phyloP scores from a whole-genome alignment of 2,329 filamentous ascomycete species.

The Ophiosphaerella narmari region DNA sequence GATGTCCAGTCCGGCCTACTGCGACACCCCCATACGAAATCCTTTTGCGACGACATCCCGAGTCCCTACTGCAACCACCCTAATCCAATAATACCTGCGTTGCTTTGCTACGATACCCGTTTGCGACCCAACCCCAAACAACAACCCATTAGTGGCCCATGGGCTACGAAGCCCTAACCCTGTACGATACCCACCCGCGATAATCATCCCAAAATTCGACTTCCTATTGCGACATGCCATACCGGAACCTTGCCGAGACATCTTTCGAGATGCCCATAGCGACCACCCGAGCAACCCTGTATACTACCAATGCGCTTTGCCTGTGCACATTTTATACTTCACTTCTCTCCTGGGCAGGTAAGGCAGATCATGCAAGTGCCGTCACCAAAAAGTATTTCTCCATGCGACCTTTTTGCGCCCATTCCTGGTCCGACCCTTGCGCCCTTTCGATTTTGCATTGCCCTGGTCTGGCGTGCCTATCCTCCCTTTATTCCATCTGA shows the following conservation, averaged over 20 bases:
- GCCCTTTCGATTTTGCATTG: conserved; percentile 3
- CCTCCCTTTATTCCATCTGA: background rate
- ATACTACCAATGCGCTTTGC: conserved; percentile 14
- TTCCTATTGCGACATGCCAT: conserved; percentile 10
- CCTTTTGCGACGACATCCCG: conserved; percentile 15
- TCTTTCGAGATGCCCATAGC: conserved; percentile 27
- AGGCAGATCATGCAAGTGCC: conserved; percentile 26
- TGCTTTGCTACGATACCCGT: conserved; percentile 18
- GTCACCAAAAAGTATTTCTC: conserved; percentile 14
- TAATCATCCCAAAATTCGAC: background rate
- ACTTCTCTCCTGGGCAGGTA: conserved; percentile 18
- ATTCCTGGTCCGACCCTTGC: conserved; percentile 13
- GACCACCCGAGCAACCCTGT: conserved; percentile 16
- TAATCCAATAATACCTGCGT: conserved; percentile 8
- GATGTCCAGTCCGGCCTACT: conserved; percentile 14
- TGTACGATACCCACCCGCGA: conserved; percentile 2
- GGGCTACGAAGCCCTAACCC: conserved; percentile 6
- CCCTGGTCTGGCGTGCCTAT: background rate
- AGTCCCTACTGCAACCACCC: conserved; percentile 16
- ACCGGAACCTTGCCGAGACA: conserved; percentile 7
- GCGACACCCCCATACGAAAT: conserved; percentile 14
- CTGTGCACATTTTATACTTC: conserved; percentile 12
- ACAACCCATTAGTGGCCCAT: conserved; percentile 1
- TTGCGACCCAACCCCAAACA: conserved; percentile 19
- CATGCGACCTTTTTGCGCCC: conserved; percentile 20